Conservation (phyloP, 2,329 filamentous ascomycete genomes). For the Sporothrix schenckii region DNA sequence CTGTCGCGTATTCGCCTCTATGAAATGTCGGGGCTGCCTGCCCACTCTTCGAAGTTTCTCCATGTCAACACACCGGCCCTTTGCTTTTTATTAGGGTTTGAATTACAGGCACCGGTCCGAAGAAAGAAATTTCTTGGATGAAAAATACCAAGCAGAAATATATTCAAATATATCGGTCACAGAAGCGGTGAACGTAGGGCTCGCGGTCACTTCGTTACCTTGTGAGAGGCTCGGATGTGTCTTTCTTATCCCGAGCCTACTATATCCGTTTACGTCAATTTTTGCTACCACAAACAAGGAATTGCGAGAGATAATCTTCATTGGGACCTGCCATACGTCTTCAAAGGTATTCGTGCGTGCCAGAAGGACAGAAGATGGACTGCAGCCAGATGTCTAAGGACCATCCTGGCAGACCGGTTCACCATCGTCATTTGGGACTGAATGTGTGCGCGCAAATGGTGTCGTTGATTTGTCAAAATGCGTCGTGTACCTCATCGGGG, state of each 20-base stretch:
- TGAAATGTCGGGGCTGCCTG: neutral
- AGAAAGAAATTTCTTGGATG: neutral
- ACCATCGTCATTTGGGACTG: neutral
- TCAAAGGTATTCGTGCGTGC: too few relatives aligned
- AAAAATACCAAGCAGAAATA: too few relatives aligned
- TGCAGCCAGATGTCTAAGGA: neutral
- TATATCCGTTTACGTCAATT: too few relatives aligned
- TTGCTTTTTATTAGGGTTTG: too few relatives aligned
- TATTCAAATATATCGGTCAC: too few relatives aligned
- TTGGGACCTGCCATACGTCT: too few relatives aligned
- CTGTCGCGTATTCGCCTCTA: neutral
- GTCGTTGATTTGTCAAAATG: neutral
- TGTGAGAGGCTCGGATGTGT: too few relatives aligned
- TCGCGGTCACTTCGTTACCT: too few relatives aligned
- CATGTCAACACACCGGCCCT: neutral
- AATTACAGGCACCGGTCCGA: neutral
- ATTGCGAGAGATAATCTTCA: too few relatives aligned
- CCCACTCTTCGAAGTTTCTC: neutral
- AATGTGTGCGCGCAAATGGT: neutral
- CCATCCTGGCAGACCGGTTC: slow-evolving; percentile 8
- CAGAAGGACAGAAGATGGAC: neutral
- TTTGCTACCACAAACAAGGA: too few relatives aligned
- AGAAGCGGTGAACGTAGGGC: too few relatives aligned
- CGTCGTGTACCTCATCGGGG: neutral
- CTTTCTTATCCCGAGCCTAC: too few relatives aligned